These are phyloP conservation scores for Daldinia caldariorum DNA, from an alignment of 495 filamentous ascomycete species.

Conservation along the genomic window DNA sequence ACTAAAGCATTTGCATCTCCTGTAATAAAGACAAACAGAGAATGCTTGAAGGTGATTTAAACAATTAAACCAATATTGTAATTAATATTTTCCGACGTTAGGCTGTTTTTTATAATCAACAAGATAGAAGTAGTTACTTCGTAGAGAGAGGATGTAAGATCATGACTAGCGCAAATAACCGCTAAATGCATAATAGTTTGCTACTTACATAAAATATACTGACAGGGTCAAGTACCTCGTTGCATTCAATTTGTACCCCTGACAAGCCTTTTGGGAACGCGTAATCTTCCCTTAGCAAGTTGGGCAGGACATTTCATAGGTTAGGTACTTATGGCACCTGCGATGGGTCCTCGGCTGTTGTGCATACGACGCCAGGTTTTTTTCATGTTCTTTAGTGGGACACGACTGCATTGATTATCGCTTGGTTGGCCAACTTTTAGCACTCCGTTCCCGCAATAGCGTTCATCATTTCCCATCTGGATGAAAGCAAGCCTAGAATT, in stretches of 20 bases:
- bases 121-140: too few relatives aligned
- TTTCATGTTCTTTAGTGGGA: not conserved
- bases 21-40: too few relatives aligned
- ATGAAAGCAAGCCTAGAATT: constrained; percentile 31
- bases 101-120: too few relatives aligned
- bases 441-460: constrained; percentile 13
- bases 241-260: constrained; percentile 1
- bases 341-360: not conserved
- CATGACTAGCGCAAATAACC: too few relatives aligned
- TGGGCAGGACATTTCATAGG: not conserved
- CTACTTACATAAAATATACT: not conserved
- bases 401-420: not conserved
- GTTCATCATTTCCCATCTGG: constrained; percentile 27
- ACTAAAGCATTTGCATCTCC: too few relatives aligned
- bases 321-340: not conserved
- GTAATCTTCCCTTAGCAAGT: constrained; percentile 18
- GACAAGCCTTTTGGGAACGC: constrained; percentile 11
- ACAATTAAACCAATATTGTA: too few relatives aligned
- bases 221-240: not conserved
- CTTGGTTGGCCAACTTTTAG: not conserved
- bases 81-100: too few relatives aligned
- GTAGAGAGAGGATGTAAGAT: too few relatives aligned
- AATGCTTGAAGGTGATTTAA: too few relatives aligned
- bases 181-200: not conserved
- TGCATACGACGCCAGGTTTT: not conserved